These are phyloP conservation scores for Aspergillus oerlinghausenensis DNA, from an alignment of 2,329 filamentous ascomycete genomes.

Conservation along the genomic window DNA sequence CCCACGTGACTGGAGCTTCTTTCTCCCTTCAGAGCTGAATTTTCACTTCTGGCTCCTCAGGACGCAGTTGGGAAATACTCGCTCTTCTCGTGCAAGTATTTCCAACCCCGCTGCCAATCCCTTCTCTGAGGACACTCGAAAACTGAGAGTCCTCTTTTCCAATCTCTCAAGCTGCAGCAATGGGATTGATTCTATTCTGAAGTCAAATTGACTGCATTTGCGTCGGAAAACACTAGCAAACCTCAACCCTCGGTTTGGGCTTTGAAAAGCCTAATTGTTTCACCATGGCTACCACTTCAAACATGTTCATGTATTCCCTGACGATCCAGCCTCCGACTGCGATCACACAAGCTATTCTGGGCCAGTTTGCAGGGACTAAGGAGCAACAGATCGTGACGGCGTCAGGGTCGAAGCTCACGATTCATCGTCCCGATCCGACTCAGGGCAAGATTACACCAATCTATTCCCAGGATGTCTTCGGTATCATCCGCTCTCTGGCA, in stretches of 20 bases:
- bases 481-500: slow-evolving; percentile 84
- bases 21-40: slow-evolving; percentile 24
- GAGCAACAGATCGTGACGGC: slow-evolving; percentile 97
- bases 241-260: slow-evolving; percentile 11
- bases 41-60: slow-evolving; percentile 21
- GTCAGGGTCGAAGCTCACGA: slow-evolving; percentile 80
- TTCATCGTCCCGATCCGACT: slow-evolving; percentile 79
- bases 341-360: slow-evolving; percentile 83
- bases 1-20: slow-evolving; percentile 12
- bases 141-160: slow-evolving; percentile 23
- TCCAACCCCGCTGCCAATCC: slow-evolving; percentile 1
- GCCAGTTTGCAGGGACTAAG: slow-evolving; percentile 92
- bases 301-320: slow-evolving; percentile 97
- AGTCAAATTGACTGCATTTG: slow-evolving; percentile 24
- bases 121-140: slow-evolving; percentile 17
- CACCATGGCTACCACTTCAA: slow-evolving; percentile 92
- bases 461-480: slow-evolving; percentile 90
- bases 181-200: slow-evolving; percentile 32
- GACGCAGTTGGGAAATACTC: slow-evolving; percentile 6
- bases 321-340: slow-evolving; percentile 90
- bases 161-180: slow-evolving; percentile 25
- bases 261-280: slow-evolving; percentile 25
- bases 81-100: slow-evolving; percentile 6
- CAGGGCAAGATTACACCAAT: slow-evolving; percentile 83
- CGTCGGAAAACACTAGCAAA: slow-evolving; percentile 16